Evolutionary conservation across 768 basidiomycete species (phyloP).

Genomic region (Rhodotorula toruloides): DNA sequence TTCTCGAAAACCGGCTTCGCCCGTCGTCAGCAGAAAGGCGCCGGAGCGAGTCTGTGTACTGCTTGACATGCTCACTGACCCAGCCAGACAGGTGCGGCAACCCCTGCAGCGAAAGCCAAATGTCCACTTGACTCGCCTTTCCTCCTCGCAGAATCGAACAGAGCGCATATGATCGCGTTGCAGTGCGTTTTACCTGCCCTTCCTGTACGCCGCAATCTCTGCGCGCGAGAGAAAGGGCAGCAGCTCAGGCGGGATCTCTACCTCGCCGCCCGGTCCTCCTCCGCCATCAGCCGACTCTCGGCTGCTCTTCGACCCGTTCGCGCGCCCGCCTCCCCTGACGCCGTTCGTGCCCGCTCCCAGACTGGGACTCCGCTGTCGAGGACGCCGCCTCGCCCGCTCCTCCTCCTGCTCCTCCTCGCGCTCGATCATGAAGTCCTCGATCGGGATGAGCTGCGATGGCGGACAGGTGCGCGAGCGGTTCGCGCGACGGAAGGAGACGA

Average conservation of each 20-base stretch:
- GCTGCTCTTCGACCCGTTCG: background rate
- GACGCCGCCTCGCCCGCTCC: background rate
- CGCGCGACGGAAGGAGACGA: conserved; percentile 19
- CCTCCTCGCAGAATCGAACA: too few relatives aligned
- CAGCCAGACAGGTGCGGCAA: too few relatives aligned
- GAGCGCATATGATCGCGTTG: too few relatives aligned
- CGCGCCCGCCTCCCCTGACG: background rate
- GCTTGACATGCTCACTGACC: too few relatives aligned
- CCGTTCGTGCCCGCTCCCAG: background rate
- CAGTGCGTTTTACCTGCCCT: too few relatives aligned
- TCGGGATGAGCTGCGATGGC: conserved; percentile 5
- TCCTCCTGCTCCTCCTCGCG: conserved; percentile 7
- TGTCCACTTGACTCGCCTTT: too few relatives aligned
- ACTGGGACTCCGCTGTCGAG: background rate
- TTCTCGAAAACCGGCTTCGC: too few relatives aligned
- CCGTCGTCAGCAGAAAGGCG: too few relatives aligned
- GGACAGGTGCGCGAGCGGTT: conserved; percentile 1
- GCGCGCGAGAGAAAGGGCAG: conserved; percentile 21
- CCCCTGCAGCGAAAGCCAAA: too few relatives aligned
- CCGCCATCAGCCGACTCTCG: background rate
- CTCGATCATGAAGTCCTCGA: conserved; percentile 19
- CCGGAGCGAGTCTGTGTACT: too few relatives aligned
- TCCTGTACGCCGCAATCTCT: conserved; percentile 12
- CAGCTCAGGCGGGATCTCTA: conserved; percentile 21
- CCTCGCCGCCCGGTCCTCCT: background rate